These are phyloP conservation scores for Globisporangium irregulare DNA, from an alignment of 352 stramenopile species.

Conservation along the genomic window DNA sequence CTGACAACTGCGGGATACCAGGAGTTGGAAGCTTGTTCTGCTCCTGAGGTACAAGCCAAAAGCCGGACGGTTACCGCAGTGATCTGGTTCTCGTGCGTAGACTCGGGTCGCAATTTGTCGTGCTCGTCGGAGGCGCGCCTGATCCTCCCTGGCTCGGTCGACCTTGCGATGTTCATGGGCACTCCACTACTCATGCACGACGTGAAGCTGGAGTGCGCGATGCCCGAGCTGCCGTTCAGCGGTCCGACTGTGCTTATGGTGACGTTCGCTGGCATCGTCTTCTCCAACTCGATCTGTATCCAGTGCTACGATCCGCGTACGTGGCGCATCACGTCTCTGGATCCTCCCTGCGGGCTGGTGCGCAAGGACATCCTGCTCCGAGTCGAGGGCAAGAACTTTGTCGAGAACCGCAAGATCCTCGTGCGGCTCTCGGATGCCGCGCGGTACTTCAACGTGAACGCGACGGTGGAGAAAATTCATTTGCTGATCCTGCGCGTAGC, in stretches of 20 bases:
- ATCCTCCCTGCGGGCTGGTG: constrained; percentile 48
- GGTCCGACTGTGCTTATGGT: constrained; percentile 46
- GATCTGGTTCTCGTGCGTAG: constrained; percentile 43
- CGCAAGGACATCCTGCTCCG: constrained; percentile 29
- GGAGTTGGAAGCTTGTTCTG: not conserved
- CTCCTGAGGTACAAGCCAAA: not conserved
- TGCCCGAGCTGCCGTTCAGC: constrained; percentile 55
- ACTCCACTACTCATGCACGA: constrained; percentile 2
- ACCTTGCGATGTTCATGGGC: constrained; percentile 17
- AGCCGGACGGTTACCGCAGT: constrained; percentile 18
- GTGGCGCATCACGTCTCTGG: constrained; percentile 39
- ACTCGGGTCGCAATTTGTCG: constrained; percentile 40
- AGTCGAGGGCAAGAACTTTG: constrained; percentile 55
- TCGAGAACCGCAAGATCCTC: constrained; percentile 64
- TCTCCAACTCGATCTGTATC: constrained; percentile 63
- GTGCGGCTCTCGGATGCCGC: constrained; percentile 50
- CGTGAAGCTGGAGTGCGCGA: constrained; percentile 51
- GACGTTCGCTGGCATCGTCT: constrained; percentile 40
- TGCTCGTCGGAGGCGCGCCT: constrained; percentile 29
- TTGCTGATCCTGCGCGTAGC: constrained; percentile 51
- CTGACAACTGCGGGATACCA: too few relatives aligned
- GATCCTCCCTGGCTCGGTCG: constrained; percentile 26
- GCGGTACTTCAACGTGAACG: constrained; percentile 33
- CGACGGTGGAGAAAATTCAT: constrained; percentile 41
- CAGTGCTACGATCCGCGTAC: constrained; percentile 69